These are phyloP conservation scores for Globisporangium apiculatum DNA, from an alignment of 352 stramenopile genomes.

Conservation along the genomic window DNA sequence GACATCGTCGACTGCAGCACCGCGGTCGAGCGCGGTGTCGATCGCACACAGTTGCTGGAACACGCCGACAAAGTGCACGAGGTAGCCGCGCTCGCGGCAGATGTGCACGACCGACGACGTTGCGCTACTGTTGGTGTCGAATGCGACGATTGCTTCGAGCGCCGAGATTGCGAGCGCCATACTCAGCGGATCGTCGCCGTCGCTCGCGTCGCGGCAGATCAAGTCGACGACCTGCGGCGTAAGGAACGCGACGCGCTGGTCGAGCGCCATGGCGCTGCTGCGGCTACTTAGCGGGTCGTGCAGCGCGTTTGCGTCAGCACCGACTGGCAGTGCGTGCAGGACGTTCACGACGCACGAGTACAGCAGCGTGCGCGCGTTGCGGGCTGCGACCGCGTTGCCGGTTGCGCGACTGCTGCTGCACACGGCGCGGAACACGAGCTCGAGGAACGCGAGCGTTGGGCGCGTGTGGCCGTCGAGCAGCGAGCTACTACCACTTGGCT, in stretches of 20 bases:
- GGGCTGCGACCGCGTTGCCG: conserved; percentile 65
- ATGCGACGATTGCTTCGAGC: conserved; percentile 56
- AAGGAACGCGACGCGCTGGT: conserved; percentile 20
- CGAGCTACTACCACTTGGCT: conserved; percentile 9
- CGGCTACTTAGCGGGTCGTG: conserved; percentile 7
- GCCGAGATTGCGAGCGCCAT: conserved; percentile 76
- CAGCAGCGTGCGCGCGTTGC: conserved; percentile 67
- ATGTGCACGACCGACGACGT: conserved; percentile 39
- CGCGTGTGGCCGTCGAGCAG: conserved; percentile 17
- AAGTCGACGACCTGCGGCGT: conserved; percentile 59
- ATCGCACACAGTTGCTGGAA: conserved; percentile 71
- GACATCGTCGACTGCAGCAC: conserved; percentile 22
- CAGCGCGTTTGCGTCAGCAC: conserved; percentile 5
- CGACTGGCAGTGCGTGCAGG: conserved; percentile 29
- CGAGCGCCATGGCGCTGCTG: not conserved
- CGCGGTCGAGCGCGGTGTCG: conserved; percentile 50
- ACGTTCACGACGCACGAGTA: conserved; percentile 77
- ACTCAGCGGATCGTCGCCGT: conserved; percentile 68
- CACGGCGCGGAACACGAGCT: conserved; percentile 59
- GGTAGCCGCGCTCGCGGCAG: conserved; percentile 67
- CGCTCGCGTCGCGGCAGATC: conserved; percentile 67
- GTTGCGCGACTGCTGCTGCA: conserved; percentile 48
- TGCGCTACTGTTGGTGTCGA: conserved; percentile 18
- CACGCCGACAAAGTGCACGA: conserved; percentile 76
- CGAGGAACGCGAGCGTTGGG: conserved; percentile 43